phyloP scores from a whole-genome alignment of 179 eudicot genomes.

The Heliamphora pulchella region DNA sequence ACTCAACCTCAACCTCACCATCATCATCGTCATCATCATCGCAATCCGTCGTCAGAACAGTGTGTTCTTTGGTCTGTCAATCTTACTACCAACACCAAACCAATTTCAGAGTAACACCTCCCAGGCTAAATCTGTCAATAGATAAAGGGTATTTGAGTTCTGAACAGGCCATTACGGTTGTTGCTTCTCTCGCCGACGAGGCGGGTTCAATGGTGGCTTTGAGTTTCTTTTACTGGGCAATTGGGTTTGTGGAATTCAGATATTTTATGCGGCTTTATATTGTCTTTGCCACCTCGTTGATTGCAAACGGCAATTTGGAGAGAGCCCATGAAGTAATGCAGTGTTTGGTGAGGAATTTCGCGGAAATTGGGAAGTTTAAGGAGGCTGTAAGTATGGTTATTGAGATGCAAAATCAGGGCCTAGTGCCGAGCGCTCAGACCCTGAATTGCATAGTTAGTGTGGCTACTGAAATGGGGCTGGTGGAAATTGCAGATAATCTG shows the following conservation, averaged over 20 bases:
- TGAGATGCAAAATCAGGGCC: conserved; percentile 81
- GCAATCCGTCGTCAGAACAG: conserved; percentile 36
- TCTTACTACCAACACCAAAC: conserved; percentile 47
- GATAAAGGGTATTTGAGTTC: conserved; percentile 38
- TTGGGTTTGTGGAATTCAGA: conserved; percentile 48
- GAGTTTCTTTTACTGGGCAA: conserved; percentile 78
- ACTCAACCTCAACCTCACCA: background rate
- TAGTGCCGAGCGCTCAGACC: conserved; percentile 34
- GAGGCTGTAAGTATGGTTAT: conserved; percentile 77
- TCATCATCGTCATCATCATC: conserved; percentile 18
- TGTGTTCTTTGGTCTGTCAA: conserved; percentile 51
- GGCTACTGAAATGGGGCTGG: conserved; percentile 40
- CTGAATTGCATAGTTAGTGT: conserved; percentile 42
- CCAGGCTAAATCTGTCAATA: conserved; percentile 39
- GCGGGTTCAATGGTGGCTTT: conserved; percentile 73
- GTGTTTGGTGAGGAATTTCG: conserved; percentile 61
- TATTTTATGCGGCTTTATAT: conserved; percentile 74
- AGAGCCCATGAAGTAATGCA: conserved; percentile 65
- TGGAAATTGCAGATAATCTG: conserved; percentile 61
- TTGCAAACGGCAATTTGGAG: conserved; percentile 54
- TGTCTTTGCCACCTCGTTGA: conserved; percentile 51
- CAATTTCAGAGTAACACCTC: conserved; percentile 34
- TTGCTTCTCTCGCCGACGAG: conserved; percentile 60
- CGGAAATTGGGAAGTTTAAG: conserved; percentile 66
- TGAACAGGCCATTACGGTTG: conserved; percentile 65